Conservation (phyloP, 139 green algal genomes). For the Chloropicon primus region DNA sequence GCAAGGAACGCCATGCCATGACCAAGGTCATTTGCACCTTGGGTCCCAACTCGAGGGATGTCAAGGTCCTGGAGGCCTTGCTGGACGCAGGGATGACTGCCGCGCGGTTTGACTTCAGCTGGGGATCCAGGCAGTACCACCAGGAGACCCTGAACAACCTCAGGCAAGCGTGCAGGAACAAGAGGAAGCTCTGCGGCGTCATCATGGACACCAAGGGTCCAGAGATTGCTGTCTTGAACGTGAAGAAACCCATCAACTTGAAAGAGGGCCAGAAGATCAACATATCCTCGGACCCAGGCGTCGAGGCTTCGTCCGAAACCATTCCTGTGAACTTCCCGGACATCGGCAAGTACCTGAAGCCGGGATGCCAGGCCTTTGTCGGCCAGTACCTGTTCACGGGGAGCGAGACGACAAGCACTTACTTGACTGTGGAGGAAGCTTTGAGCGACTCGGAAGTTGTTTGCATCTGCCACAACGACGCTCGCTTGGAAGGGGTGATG, state of each 20-base stretch:
- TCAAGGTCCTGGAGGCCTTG: background rate
- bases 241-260: background rate
- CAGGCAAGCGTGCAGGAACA: background rate
- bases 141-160: background rate
- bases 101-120: background rate
- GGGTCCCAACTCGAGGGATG: background rate
- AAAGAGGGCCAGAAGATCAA: background rate
- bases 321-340: background rate
- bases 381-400: conserved; percentile 61
- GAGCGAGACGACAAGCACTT: conserved; percentile 39
- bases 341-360: conserved; percentile 6
- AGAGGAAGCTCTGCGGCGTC: background rate
- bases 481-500: conserved; percentile 51
- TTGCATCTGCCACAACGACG: conserved; percentile 52
- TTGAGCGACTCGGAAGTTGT: conserved; percentile 16
- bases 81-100: background rate
- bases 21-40: background rate
- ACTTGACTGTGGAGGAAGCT: conserved; percentile 46
- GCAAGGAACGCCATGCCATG: background rate
- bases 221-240: background rate
- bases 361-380: conserved; percentile 53
- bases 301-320: background rate
- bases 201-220: background rate
- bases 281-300: background rate
- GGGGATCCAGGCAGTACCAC: background rate